Conservation (phyloP, 1,139 yeast species). For the Kurtzmaniella natalensis region DNA sequence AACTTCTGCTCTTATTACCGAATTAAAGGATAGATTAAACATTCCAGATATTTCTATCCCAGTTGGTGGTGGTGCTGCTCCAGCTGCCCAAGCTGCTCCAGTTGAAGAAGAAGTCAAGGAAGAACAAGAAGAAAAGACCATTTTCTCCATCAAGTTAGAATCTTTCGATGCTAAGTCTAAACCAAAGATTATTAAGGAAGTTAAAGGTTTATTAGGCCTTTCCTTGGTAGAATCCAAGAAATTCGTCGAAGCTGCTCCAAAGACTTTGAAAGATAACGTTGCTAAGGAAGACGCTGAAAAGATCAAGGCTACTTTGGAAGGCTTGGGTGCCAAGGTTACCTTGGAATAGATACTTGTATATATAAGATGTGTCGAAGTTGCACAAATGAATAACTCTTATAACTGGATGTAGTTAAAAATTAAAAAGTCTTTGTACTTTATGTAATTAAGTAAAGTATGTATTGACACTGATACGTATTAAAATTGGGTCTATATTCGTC, state of each 20-base stretch:
- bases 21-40: slow-evolving; percentile 80
- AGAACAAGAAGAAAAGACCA: slow-evolving; percentile 87
- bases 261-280: slow-evolving; percentile 79
- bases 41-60: slow-evolving; percentile 93
- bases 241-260: slow-evolving; percentile 97
- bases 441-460: no score
- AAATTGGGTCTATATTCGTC: no score
- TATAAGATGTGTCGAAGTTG: no score
- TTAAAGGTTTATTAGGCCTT: slow-evolving; percentile 84
- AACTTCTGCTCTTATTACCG: slow-evolving; percentile 79
- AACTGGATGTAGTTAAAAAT: no score
- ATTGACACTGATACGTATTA: no score
- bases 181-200: slow-evolving; percentile 97
- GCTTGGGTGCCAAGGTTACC: slow-evolving; percentile 86
- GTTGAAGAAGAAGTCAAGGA: slow-evolving; percentile 76
- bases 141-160: slow-evolving; percentile 87
- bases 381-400: no score
- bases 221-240: slow-evolving; percentile 96
- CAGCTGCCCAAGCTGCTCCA: slow-evolving; percentile 66
- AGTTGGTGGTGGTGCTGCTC: slow-evolving; percentile 62
- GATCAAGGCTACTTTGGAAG: slow-evolving; percentile 90
- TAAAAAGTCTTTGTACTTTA: no score
- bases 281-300: slow-evolving; percentile 89
- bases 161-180: slow-evolving; percentile 91
- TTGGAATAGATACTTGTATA: slow-evolving; percentile 56